phyloP scores from a whole-genome alignment of 352 stramenopile genomes.

The Phytophthora hybrid region DNA sequence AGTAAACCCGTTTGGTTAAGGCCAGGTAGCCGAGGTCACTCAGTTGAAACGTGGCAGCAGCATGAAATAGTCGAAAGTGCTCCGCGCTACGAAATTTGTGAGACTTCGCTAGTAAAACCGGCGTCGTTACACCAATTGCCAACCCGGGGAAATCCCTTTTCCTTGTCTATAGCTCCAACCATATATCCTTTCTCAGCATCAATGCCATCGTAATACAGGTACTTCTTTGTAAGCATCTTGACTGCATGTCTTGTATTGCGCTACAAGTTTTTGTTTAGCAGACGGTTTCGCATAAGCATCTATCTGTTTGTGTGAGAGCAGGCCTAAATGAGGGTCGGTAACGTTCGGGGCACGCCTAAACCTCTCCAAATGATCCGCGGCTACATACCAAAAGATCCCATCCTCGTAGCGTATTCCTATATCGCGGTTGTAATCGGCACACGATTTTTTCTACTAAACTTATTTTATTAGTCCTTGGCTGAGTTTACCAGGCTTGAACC shows the following conservation, averaged over 20 bases:
- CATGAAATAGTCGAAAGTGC: slow-evolving; percentile 13
- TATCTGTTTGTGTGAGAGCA: not conserved
- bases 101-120: not conserved
- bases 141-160: not conserved
- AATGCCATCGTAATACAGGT: not conserved
- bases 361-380: slow-evolving; percentile 2
- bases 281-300: not conserved
- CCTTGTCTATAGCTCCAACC: not conserved
- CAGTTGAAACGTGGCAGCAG: slow-evolving; percentile 5
- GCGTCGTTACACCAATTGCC: slow-evolving; percentile 7
- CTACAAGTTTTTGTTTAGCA: not conserved
- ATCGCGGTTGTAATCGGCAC: not conserved
- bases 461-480: not conserved
- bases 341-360: not conserved
- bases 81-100: not conserved
- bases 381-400: not conserved
- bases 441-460: not conserved
- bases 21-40: slow-evolving; percentile 12
- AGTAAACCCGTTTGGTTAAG: slow-evolving; percentile 11
- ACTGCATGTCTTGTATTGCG: slow-evolving; percentile 7
- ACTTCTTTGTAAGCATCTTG: not conserved
- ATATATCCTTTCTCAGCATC: not conserved
- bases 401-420: not conserved
- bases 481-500: too few relatives aligned
- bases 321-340: not conserved